Evolutionary conservation across 805 yeast species (phyloP).

Genomic region (Myxozyma kluyveri): DNA sequence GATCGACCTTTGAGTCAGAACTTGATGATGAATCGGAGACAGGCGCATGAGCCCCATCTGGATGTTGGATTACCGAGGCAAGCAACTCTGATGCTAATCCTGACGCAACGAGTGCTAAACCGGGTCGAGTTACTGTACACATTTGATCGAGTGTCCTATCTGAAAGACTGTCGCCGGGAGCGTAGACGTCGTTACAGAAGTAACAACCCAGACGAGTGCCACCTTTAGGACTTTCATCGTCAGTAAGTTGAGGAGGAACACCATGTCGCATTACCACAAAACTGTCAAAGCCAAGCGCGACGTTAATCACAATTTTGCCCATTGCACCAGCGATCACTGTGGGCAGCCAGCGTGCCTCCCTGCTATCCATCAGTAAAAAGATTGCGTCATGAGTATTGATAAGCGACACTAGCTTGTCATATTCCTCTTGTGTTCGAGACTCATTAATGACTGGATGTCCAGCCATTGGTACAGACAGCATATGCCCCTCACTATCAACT

Average conservation of each 20-base stretch:
- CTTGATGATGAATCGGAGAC: slow-evolving; percentile 29
- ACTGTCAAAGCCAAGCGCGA: slow-evolving; percentile 93
- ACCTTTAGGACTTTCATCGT: slow-evolving; percentile 13
- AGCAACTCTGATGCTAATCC: slow-evolving; percentile 81
- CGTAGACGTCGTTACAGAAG: slow-evolving; percentile 93
- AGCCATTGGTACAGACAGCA: slow-evolving; percentile 87
- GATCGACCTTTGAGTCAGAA: slow-evolving; percentile 31
- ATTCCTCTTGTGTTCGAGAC: slow-evolving; percentile 49
- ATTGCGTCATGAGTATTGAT: slow-evolving; percentile 70
- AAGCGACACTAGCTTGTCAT: slow-evolving; percentile 50
- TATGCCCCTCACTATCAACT: slow-evolving; percentile 52
- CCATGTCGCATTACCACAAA: slow-evolving; percentile 95
- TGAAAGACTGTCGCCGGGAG: slow-evolving; percentile 83
- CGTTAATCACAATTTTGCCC: slow-evolving; percentile 76
- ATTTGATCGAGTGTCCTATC: slow-evolving; percentile 92
- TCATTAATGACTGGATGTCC: slow-evolving; percentile 80
- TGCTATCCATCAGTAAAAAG: slow-evolving; percentile 83
- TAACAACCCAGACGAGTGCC: slow-evolving; percentile 90
- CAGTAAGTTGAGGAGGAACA: slow-evolving; percentile 31
- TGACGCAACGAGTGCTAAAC: slow-evolving; percentile 85
- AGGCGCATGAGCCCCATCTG: slow-evolving; percentile 47
- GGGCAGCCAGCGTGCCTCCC: slow-evolving; percentile 98
- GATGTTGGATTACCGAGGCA: slow-evolving; percentile 71
- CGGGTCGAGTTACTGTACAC: slow-evolving; percentile 98
- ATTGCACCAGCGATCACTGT: slow-evolving; percentile 70